Evolutionary conservation across 2,329 filamentous ascomycete genomes (phyloP).

Genomic region (Gaeumannomyces tritici): DNA sequence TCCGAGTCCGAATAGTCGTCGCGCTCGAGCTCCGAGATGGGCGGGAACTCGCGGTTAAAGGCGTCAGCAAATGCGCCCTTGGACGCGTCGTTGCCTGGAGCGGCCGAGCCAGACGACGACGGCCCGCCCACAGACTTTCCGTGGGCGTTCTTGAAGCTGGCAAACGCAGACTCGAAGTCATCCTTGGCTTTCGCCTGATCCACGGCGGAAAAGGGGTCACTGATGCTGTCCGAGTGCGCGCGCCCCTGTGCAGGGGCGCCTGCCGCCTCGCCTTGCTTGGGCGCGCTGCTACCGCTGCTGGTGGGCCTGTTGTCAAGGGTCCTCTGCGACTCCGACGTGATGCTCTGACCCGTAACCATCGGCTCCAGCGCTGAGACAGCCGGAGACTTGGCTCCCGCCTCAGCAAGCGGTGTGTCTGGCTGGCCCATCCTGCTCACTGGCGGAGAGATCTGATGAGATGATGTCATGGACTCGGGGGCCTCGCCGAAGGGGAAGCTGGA

Average conservation of each 20-base stretch:
- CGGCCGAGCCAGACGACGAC: slow-evolving; percentile 17
- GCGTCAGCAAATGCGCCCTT: slow-evolving; percentile 9
- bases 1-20: slow-evolving; percentile 78
- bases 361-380: slow-evolving; percentile 28
- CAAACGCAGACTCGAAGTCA: slow-evolving; percentile 80
- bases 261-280: not conserved
- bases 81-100: slow-evolving; percentile 6
- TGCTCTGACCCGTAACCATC: slow-evolving; percentile 23
- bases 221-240: slow-evolving; percentile 15
- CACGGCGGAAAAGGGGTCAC: slow-evolving; percentile 42
- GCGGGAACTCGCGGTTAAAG: slow-evolving; percentile 78
- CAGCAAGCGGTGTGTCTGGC: slow-evolving; percentile 21
- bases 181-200: slow-evolving; percentile 58
- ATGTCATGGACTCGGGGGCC: slow-evolving; percentile 59
- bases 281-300: not conserved
- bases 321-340: slow-evolving; percentile 14
- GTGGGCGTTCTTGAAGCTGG: slow-evolving; percentile 53
- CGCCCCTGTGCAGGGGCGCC: slow-evolving; percentile 7
- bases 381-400: slow-evolving; percentile 10
- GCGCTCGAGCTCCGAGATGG: slow-evolving; percentile 75
- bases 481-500: slow-evolving; percentile 63
- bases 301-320: not conserved
- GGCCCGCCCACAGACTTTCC: slow-evolving; percentile 20
- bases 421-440: slow-evolving; percentile 58
- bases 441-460: slow-evolving; percentile 69